Percentiles rank a stretch among this genome's conserved stretches.
Conservation (phyloP, 108 stramenopile species). For the Discostella pseudostelligera region DNA sequence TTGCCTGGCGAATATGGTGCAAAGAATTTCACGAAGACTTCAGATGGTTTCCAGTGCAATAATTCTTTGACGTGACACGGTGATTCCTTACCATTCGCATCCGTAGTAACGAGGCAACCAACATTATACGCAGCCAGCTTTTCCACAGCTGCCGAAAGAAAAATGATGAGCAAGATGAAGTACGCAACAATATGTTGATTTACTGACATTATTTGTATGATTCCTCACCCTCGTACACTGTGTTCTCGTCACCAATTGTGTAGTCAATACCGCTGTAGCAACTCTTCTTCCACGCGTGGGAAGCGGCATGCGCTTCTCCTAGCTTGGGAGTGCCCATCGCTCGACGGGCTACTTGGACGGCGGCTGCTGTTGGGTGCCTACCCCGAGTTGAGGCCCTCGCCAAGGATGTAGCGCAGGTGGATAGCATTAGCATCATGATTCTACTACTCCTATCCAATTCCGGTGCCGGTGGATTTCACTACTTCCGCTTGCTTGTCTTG, state of each 20-base stretch:
- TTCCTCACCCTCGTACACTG: constrained; percentile 45
- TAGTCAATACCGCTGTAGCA: constrained; percentile 76
- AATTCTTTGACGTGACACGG: constrained; percentile 1
- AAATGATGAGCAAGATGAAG: constrained; percentile 1
- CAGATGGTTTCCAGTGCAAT: not conserved
- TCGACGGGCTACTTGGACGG: constrained; percentile 13
- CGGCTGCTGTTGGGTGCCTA: constrained; percentile 6
- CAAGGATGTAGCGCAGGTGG: constrained; percentile 14
- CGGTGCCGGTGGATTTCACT: too few relatives aligned
- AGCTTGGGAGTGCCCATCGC: constrained; percentile 36
- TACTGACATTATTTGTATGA: not conserved
- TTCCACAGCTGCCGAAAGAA: constrained; percentile 43
- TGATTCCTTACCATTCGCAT: constrained; percentile 56
- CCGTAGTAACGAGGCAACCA: constrained; percentile 85
- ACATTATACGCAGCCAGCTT: constrained; percentile 77
- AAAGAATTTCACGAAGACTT: constrained; percentile 6
- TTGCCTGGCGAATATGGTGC: too few relatives aligned
- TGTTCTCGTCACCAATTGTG: constrained; percentile 54
- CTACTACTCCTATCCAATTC: too few relatives aligned
- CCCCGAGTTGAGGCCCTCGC: constrained; percentile 16
- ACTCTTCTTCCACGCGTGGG: constrained; percentile 60
- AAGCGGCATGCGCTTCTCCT: constrained; percentile 33
- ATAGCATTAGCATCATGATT: constrained; percentile 11
- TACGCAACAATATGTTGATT: not conserved
- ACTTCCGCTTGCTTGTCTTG: too few relatives aligned